These are phyloP conservation scores for Gnetum montanum DNA, from an alignment of 75 land plant genomes.

Conservation along the genomic window DNA sequence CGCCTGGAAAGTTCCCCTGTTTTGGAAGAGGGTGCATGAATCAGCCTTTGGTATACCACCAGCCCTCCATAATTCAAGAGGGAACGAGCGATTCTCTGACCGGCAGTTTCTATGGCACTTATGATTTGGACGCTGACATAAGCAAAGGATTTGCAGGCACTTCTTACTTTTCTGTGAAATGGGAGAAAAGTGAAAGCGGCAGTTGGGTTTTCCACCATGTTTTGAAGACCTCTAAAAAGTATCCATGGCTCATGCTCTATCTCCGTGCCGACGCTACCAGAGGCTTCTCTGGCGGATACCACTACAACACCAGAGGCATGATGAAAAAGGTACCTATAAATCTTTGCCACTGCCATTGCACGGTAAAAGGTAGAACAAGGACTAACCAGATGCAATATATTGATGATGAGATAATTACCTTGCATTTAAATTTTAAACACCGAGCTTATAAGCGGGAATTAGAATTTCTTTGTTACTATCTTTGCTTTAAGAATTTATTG, in stretches of 20 bases:
- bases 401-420: too few relatives aligned
- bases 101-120: conserved; percentile 77
- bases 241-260: conserved; percentile 86
- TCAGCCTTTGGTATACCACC: conserved; percentile 52
- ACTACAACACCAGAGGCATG: conserved; percentile 84
- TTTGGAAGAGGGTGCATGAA: conserved; percentile 86
- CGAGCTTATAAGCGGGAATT: too few relatives aligned
- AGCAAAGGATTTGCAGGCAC: conserved; percentile 3
- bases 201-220: conserved; percentile 67
- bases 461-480: too few relatives aligned
- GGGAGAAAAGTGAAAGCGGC: conserved; percentile 46
- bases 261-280: conserved; percentile 82
- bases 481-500: too few relatives aligned
- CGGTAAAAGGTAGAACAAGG: too few relatives aligned
- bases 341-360: too few relatives aligned
- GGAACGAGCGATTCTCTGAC: conserved; percentile 3
- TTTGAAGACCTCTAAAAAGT: conserved; percentile 43
- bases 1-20: conserved; percentile 40
- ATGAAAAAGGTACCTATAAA: conserved; percentile 26
- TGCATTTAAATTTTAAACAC: too few relatives aligned
- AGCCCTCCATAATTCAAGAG: conserved; percentile 14
- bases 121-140: conserved; percentile 47
- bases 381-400: too few relatives aligned
- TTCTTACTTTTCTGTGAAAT: conserved; percentile 50
- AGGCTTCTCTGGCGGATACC: conserved; percentile 89